A percentile compares a stretch with the other conserved stretches of the same genome.
Conservation (phyloP, 2,329 filamentous ascomycete genomes). For the Penicillium sp. region DNA sequence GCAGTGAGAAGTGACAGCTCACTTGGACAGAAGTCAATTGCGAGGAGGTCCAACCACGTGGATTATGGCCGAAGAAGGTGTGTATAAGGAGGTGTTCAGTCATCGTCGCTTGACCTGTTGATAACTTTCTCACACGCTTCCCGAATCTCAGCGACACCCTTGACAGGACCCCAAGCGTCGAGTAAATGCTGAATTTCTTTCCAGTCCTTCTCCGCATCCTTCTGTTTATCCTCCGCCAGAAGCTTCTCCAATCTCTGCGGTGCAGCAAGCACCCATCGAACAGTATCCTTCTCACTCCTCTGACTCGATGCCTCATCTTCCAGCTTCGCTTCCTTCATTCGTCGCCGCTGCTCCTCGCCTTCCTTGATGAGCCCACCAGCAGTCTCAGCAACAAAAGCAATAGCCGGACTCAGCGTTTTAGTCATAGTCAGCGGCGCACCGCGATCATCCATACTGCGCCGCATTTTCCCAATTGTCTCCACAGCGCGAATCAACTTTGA, state of each 20-base stretch:
- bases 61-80: background rate
- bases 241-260: conserved; percentile 41
- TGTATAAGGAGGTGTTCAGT: conserved; percentile 18
- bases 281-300: conserved; percentile 41
- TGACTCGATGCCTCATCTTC: conserved; percentile 18
- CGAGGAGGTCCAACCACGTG: background rate
- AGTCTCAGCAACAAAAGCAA: conserved; percentile 46
- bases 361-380: conserved; percentile 41
- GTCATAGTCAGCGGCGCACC: conserved; percentile 47
- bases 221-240: conserved; percentile 37
- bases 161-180: conserved; percentile 43
- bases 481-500: conserved; percentile 95
- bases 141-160: conserved; percentile 43
- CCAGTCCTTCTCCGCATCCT: conserved; percentile 46
- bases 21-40: background rate
- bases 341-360: conserved; percentile 35
- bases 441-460: conserved; percentile 48
- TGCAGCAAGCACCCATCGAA: conserved; percentile 45
- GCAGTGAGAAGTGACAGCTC: background rate
- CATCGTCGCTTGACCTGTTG: conserved; percentile 21
- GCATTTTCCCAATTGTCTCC: conserved; percentile 80
- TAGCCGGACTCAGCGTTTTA: conserved; percentile 43
- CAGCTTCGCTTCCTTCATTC: conserved; percentile 28
- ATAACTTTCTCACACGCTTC: conserved; percentile 42
- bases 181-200: conserved; percentile 39